Evolutionary conservation across 1,284 basidiomycete species (phyloP).

Genomic region (Sporisorium scitamineum): DNA sequence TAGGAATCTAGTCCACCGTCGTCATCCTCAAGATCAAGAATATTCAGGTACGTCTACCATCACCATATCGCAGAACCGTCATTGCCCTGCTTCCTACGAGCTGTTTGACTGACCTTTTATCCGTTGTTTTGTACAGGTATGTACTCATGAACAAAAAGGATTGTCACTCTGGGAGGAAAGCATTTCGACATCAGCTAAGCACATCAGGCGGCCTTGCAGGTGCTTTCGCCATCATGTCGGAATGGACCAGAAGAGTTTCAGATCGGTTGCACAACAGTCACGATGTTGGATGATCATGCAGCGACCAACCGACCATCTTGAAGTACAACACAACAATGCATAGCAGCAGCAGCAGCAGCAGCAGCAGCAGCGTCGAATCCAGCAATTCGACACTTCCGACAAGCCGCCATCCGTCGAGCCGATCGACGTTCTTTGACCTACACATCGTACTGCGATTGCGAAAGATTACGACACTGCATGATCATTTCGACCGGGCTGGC

Average conservation of each 20-base stretch:
- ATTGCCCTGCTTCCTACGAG: neutral
- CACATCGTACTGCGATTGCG: neutral
- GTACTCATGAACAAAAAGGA: constrained; percentile 21
- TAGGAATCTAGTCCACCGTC: constrained; percentile 41
- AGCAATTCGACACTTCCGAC: neutral
- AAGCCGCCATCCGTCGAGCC: neutral
- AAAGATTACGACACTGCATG: constrained; percentile 5
- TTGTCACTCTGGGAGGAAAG: constrained; percentile 14
- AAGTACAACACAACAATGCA: constrained; percentile 15
- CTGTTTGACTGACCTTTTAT: constrained; percentile 11
- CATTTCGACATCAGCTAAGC: constrained; percentile 29
- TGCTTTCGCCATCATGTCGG: constrained; percentile 13
- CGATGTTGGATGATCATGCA: constrained; percentile 41
- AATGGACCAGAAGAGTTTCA: neutral
- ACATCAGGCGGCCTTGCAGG: constrained; percentile 19
- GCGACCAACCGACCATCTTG: constrained; percentile 13
- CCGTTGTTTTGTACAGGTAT: constrained; percentile 24
- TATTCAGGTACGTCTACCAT: constrained; percentile 36
- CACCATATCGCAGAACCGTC: neutral
- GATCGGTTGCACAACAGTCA: neutral
- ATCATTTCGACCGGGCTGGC: constrained; percentile 9
- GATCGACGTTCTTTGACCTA: neutral
- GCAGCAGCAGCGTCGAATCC: constrained; percentile 7
- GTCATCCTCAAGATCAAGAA: constrained; percentile 55
- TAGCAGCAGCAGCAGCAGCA: constrained; percentile 2